Base-by-base conservation (phyloP, 1,284 basidiomycete species). In the Sanghuangporus baumii region DNA sequence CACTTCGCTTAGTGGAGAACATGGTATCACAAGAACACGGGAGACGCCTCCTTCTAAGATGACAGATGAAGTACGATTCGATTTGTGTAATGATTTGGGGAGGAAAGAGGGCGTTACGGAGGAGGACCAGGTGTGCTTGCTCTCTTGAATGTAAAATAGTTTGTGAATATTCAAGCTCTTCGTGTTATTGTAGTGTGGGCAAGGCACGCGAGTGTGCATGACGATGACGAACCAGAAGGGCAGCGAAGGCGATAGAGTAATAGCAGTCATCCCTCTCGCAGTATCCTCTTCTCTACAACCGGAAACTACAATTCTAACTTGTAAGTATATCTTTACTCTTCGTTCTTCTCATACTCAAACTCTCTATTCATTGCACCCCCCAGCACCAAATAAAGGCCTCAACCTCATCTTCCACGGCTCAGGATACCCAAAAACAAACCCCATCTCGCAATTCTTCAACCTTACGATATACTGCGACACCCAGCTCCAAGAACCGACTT, bases 161-260 rank as follows among this genome's bases (percentile, higher is more conserved):
- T 16, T 46, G 23, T 16, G 43, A 16, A 6, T 46, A 7, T 16
- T n/a, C 14, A 6, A 16, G 43, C 8, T 46, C 16, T 61, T 54
- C 57, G 59, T 54, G 55, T 57, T 67, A 58, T 41, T 65, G 40
- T 68, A 93, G 90, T 93, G 91, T 76, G 74, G 81, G 40, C 62
- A 70, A 41, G 88, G 83, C 38, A 88, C 88, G 50, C 78, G 85
- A 69, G 89, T 84, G 59, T 93, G 91, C 72, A 75, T 91, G 40
- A 88, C 83, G 3, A 83, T 80, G 68, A 80, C 79, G 43, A 91
- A 90, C 70, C 69, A 76, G 69, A 91, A 89, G 73, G 68, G 69
- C 6, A 78, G 75, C 40, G 71, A 77, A 56, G 59, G 72, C 7
- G 84, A 88, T 66, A 81, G 87, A 57, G 74, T 92, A 68, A 76